Conservation (phyloP, 2,329 filamentous ascomycete species). For the Colletotrichum sidae region DNA sequence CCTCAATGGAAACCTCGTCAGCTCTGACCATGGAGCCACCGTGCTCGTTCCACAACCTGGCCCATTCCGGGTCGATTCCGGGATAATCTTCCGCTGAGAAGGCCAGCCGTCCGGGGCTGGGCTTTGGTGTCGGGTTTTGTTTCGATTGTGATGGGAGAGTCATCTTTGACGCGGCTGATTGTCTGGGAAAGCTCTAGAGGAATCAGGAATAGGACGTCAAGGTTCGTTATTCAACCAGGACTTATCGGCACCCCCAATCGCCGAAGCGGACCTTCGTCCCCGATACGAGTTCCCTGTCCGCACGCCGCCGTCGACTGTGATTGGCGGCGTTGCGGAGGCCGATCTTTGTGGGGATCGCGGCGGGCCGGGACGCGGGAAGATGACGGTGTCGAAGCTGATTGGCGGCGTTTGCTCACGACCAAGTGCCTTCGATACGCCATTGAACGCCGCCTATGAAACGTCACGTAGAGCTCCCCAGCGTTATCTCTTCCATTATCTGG, state of each 20-base stretch:
- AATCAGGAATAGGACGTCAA: not conserved
- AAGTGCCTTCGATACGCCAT: too few species aligned
- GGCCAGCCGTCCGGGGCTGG: not conserved
- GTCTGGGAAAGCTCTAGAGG: not conserved
- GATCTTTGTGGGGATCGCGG: too few species aligned
- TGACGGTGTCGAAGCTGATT: too few species aligned
- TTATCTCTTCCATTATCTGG: too few species aligned
- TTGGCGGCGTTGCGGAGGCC: too few species aligned
- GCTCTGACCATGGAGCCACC: conserved; percentile 43
- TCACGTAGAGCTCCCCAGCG: too few species aligned
- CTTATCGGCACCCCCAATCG: conserved; percentile 14
- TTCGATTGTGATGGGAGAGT: not conserved
- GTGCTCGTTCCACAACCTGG: conserved; percentile 43
- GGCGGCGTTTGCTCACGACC: too few species aligned
- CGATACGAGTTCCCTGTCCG: conserved; percentile 43
- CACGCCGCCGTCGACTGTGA: conserved; percentile 39
- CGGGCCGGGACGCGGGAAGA: too few species aligned
- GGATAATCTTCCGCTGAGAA: conserved; percentile 31
- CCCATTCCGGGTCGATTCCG: conserved; percentile 45
- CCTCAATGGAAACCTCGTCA: conserved; percentile 44
- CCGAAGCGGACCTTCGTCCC: conserved; percentile 41
- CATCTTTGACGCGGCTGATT: not conserved
- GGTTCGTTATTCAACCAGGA: too few species aligned
- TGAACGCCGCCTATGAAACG: too few species aligned
- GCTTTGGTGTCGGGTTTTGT: not conserved